phyloP scores from a whole-genome alignment of 768 basidiomycete species.

The Heimioporus sp. region DNA sequence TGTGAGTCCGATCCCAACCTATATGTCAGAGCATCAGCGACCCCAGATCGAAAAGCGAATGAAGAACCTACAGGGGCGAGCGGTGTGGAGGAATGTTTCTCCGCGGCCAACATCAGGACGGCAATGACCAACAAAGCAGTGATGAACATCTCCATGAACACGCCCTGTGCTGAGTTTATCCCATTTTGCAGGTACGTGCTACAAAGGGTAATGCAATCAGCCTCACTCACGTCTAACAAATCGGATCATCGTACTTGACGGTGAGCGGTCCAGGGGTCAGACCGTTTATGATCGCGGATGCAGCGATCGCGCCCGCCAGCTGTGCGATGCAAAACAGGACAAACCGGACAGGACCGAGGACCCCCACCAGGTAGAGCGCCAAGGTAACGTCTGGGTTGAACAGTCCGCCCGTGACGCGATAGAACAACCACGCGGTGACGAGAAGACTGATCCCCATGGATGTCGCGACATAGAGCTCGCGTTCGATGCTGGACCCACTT shows the following conservation, averaged over 20 bases:
- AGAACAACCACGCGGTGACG: constrained; percentile 67
- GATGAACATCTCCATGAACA: constrained; percentile 74
- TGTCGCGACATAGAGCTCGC: constrained; percentile 54
- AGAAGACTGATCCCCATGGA: constrained; percentile 63
- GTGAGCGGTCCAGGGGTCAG: constrained; percentile 54
- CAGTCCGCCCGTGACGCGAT: constrained; percentile 58
- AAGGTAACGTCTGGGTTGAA: constrained; percentile 67
- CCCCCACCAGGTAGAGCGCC: constrained; percentile 56
- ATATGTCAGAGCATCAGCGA: constrained; percentile 1
- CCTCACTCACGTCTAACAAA: background rate
- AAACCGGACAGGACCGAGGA: constrained; percentile 53
- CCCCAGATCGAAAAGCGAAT: background rate
- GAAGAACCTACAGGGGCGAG: constrained; percentile 56
- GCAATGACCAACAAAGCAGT: constrained; percentile 57
- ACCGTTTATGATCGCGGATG: constrained; percentile 51
- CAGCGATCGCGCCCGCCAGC: constrained; percentile 56
- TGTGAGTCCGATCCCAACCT: constrained; percentile 67
- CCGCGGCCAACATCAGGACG: constrained; percentile 72
- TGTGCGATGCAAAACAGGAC: constrained; percentile 62
- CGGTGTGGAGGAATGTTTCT: constrained; percentile 64
- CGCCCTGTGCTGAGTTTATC: constrained; percentile 52
- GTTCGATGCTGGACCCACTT: constrained; percentile 37
- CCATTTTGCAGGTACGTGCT: constrained; percentile 49
- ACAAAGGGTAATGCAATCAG: constrained; percentile 6
- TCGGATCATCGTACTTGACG: constrained; percentile 44